Conservation (phyloP, 441 rosid species). For the Bocquillonia castaneifolia region DNA sequence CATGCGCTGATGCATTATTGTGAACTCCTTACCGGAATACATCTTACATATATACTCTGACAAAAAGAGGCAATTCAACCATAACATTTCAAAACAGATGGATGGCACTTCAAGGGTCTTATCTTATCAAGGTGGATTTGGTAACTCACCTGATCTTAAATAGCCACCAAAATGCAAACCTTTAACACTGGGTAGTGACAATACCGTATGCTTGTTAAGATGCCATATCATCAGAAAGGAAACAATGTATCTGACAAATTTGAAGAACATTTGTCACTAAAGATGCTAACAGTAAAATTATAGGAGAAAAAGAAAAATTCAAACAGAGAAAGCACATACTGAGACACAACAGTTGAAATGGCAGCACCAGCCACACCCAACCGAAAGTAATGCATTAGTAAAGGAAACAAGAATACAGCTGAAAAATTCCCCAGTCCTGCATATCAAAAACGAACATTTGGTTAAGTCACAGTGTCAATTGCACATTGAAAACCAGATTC, state of each 20-base stretch:
- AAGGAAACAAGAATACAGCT: constrained; percentile 64
- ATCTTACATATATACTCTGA: constrained; percentile 1
- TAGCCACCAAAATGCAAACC: constrained; percentile 72
- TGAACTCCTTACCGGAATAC: not conserved
- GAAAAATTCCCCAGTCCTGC: constrained; percentile 77
- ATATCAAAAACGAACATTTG: constrained; percentile 18
- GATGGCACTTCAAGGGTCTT: not conserved
- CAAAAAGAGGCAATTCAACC: constrained; percentile 4
- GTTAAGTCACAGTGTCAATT: not conserved
- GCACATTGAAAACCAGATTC: constrained; percentile 1
- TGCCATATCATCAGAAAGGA: constrained; percentile 57
- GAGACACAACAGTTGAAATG: constrained; percentile 75
- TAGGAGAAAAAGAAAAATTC: constrained; percentile 15
- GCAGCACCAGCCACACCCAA: constrained; percentile 94
- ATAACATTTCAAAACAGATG: not conserved
- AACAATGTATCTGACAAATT: constrained; percentile 58
- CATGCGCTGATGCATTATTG: not conserved
- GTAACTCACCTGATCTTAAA: constrained; percentile 68
- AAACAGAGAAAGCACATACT: constrained; percentile 45
- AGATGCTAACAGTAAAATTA: constrained; percentile 2
- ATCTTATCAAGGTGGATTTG: not conserved
- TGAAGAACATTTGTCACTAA: constrained; percentile 11
- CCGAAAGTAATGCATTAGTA: constrained; percentile 57
- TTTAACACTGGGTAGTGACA: constrained; percentile 70
- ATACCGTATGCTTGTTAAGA: constrained; percentile 64